Percentiles rank a stretch among this genome's conserved stretches.
Evolutionary conservation across 148 eudicot species (phyloP).

Genomic region (Mesembryanthemum crystallinum): DNA sequence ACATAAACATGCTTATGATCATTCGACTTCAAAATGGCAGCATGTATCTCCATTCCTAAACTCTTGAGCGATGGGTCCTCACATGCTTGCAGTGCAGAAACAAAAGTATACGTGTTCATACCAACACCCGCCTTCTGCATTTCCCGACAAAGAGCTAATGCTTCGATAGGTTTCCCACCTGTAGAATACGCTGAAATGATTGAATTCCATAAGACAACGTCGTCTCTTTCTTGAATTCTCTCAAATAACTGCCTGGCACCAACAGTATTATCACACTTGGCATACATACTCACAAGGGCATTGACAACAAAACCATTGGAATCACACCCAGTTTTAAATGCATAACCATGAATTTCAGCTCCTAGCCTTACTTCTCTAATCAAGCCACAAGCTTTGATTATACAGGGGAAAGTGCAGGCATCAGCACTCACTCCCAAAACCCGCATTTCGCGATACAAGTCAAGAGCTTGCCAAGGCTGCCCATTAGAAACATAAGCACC

Average conservation of each 20-base stretch:
- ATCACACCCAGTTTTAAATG: constrained; percentile 51
- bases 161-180: constrained; percentile 43
- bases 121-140: constrained; percentile 50
- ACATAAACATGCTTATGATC: constrained; percentile 50
- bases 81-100: constrained; percentile 64
- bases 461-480: constrained; percentile 45
- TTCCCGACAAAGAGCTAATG: constrained; percentile 50
- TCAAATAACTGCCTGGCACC: constrained; percentile 52
- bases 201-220: constrained; percentile 80
- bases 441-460: constrained; percentile 56
- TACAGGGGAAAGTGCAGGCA: constrained; percentile 59
- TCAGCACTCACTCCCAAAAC: constrained; percentile 43
- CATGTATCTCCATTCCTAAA: constrained; percentile 69
- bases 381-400: constrained; percentile 71
- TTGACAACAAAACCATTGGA: constrained; percentile 60
- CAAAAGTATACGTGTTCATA: constrained; percentile 70
- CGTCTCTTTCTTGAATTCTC: constrained; percentile 39
- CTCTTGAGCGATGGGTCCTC: constrained; percentile 38
- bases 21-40: constrained; percentile 44
- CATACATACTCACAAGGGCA: constrained; percentile 69
- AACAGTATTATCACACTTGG: constrained; percentile 48
- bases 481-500: constrained; percentile 70
- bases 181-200: constrained; percentile 59
- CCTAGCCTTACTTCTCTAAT: constrained; percentile 41
- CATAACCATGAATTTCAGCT: constrained; percentile 60